Conservation (phyloP, 257 asterid genomes). For the Salvia splendens region DNA sequence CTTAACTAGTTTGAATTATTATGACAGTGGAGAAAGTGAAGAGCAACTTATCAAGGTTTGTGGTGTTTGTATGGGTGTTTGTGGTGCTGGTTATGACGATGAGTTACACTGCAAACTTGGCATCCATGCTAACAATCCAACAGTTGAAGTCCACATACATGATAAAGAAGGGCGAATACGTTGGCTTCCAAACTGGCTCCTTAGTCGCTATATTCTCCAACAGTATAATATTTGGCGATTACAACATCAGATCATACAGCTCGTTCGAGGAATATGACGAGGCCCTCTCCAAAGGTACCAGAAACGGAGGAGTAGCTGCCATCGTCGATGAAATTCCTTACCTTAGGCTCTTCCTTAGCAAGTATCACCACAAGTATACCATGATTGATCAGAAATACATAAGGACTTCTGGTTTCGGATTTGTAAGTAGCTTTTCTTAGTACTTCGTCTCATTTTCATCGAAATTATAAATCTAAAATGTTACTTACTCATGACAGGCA, state of each 20-base stretch:
- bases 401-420: slow-evolving; percentile 50
- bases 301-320: slow-evolving; percentile 53
- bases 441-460: not conserved
- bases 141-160: slow-evolving; percentile 24
- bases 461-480: too few relatives aligned
- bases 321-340: slow-evolving; percentile 59
- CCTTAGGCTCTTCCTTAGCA: slow-evolving; percentile 43
- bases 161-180: slow-evolving; percentile 28
- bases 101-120: slow-evolving; percentile 44
- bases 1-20: not conserved
- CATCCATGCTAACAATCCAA: slow-evolving; percentile 44
- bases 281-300: slow-evolving; percentile 52
- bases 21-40: slow-evolving; percentile 44
- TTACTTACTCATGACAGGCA: not conserved
- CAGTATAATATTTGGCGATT: slow-evolving; percentile 29
- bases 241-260: slow-evolving; percentile 32
- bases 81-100: slow-evolving; percentile 46
- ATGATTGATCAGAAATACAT: slow-evolving; percentile 41
- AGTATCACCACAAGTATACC: slow-evolving; percentile 43
- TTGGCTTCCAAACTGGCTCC: slow-evolving; percentile 44
- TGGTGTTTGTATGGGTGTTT: slow-evolving; percentile 26
- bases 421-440: slow-evolving; percentile 37
- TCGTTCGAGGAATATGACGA: slow-evolving; percentile 41
- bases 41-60: not conserved
- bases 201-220: slow-evolving; percentile 14